Percentiles rank a stretch among this genome's conserved stretches.
These are phyloP conservation scores for Aspergillus viridinutans DNA, from an alignment of 2,329 filamentous ascomycete genomes.

Conservation along the genomic window DNA sequence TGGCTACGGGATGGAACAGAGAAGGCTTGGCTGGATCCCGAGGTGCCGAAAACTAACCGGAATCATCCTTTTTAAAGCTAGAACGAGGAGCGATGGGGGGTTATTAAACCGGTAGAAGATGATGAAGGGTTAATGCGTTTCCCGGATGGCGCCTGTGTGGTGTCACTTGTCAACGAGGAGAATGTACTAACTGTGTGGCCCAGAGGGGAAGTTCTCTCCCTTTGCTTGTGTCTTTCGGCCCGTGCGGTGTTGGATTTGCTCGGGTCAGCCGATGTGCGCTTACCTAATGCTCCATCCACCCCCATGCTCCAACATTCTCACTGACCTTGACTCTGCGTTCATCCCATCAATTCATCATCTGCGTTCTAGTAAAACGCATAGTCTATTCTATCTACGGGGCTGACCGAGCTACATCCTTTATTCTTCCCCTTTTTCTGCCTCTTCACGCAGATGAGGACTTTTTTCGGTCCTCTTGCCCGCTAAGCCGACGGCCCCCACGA, in stretches of 20 bases:
- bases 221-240: neutral
- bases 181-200: neutral
- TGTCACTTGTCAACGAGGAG: neutral
- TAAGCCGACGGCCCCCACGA: neutral
- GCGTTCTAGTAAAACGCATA: neutral
- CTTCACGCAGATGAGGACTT: neutral
- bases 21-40: neutral
- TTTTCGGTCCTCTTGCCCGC: neutral
- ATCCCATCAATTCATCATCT: neutral
- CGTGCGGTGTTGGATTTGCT: neutral
- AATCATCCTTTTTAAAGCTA: neutral
- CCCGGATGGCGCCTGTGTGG: neutral
- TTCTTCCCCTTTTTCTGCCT: neutral
- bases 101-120: neutral
- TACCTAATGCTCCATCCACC: neutral
- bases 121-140: neutral
- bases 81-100: neutral
- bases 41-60: neutral
- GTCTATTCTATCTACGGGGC: neutral
- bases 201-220: no score
- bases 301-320: neutral
- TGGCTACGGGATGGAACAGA: neutral
- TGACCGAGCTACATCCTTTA: neutral
- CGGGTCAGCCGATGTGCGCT: neutral
- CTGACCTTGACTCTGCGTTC: no score